Evolutionary conservation across 2,329 filamentous ascomycete genomes (phyloP).

Genomic region (Cytospora schulzeri): DNA sequence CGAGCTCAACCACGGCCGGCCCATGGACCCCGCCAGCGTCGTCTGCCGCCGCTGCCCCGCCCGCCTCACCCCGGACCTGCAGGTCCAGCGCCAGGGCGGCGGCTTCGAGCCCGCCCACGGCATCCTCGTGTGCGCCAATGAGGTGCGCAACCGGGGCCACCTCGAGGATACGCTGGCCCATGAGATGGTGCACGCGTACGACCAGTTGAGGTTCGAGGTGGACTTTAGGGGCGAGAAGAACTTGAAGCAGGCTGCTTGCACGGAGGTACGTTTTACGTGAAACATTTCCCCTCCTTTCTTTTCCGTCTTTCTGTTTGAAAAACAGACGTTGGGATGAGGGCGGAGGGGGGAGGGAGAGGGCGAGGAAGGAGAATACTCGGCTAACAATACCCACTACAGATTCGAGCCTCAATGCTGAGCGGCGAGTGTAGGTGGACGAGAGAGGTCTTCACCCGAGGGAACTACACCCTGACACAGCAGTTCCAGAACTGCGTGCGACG

Average conservation of each 20-base stretch:
- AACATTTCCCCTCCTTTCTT: slow-evolving; percentile 1
- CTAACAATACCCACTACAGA: slow-evolving; percentile 52
- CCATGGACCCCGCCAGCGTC: slow-evolving; percentile 74
- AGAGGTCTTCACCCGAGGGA: slow-evolving; percentile 81
- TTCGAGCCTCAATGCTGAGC: slow-evolving; percentile 87
- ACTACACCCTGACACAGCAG: slow-evolving; percentile 89
- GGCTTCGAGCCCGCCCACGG: slow-evolving; percentile 87
- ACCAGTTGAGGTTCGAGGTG: slow-evolving; percentile 88
- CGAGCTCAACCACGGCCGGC: slow-evolving; percentile 67
- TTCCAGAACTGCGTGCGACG: slow-evolving; percentile 89
- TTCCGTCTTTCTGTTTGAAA: background rate
- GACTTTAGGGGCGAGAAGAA: slow-evolving; percentile 72
- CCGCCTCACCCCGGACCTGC: slow-evolving; percentile 56
- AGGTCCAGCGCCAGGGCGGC: slow-evolving; percentile 68
- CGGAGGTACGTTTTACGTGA: slow-evolving; percentile 65
- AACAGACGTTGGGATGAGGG: background rate
- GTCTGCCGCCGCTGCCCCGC: slow-evolving; percentile 77
- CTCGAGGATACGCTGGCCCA: slow-evolving; percentile 93
- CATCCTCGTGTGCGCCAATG: slow-evolving; percentile 91
- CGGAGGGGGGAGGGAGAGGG: background rate
- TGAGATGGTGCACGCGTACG: slow-evolving; percentile 98
- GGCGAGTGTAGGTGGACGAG: slow-evolving; percentile 91
- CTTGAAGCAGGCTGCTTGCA: slow-evolving; percentile 87
- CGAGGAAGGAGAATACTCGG: slow-evolving; percentile 5
- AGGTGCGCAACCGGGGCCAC: slow-evolving; percentile 77